Evolutionary conservation across 2,329 filamentous ascomycete genomes (phyloP), one percentile per base, ranked within the genome.

Genomic region (Aureobasidium vineae): DNA sequence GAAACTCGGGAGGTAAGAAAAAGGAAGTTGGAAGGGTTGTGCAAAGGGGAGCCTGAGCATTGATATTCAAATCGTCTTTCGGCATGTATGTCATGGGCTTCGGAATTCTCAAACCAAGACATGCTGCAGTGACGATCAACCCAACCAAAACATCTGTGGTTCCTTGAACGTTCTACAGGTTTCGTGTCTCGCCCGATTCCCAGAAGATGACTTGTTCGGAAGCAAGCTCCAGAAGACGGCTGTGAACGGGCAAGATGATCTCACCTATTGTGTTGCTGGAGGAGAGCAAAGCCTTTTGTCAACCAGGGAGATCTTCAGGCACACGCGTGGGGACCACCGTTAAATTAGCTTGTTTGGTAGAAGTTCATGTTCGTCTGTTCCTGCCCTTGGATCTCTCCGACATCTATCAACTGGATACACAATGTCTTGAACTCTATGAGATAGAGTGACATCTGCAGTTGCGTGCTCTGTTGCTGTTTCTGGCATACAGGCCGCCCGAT

Each of bases 401-500:
- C 15, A 23, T 61, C 23, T 26, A 49, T 61, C 43, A 41, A 61
- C 49, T 38, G 31, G 31, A 59, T 33, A 59, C 54, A 59, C 26
- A 16, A 33, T 31, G 40, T 43, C 28, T 47, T 26, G 57, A 26
- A 45, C 41, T 38, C 57, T 61, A 38, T 49, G n/a, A 26, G 31
- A 33, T 36, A 31, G 5, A 19, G n/a, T 23, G 57, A 61, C 41
- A 47, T 61, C 5, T 33, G 21, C 33, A 23, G 41, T 61, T 49
- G 57, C 43, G 40, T 61, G 43, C 57, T 61, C n/a, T 23, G 21
- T 10, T 43, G 28, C 57, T 49, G 28, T 61, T 61, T 61, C 41
- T 38, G 41, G 57, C 41, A 49, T 49, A 61, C 28, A 47, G 43
- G 57, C n/a, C 41, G 43, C 43, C 57, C 26, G 31, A 16, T 23